Percentiles rank a stretch among this genome's conserved stretches.
Conservation (phyloP, 169 alveolate genomes). For the Eimeria brunetti region DNA sequence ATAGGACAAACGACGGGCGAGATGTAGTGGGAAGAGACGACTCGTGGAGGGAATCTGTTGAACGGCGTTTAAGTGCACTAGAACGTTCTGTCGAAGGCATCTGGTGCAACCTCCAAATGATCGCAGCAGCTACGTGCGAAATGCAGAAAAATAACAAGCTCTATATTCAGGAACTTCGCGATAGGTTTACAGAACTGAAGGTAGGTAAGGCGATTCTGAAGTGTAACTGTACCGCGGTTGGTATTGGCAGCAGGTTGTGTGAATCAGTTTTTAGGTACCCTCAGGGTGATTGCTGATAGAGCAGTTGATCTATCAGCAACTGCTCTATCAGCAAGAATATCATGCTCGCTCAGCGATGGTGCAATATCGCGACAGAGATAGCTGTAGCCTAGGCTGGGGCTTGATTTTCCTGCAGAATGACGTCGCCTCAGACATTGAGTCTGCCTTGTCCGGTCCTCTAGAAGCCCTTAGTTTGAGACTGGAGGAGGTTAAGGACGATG, state of each 20-base stretch:
- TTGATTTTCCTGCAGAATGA: constrained; percentile 14
- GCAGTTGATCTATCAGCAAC: too few species aligned
- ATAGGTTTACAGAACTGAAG: constrained; percentile 53
- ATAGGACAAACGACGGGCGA: background rate
- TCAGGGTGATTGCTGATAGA: background rate
- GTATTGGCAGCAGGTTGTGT: background rate
- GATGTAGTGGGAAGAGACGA: background rate
- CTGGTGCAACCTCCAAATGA: constrained; percentile 5
- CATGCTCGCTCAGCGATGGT: background rate
- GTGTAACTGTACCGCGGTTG: background rate
- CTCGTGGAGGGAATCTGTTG: constrained; percentile 44
- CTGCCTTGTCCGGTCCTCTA: constrained; percentile 58
- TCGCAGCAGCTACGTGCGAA: constrained; percentile 52
- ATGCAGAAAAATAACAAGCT: constrained; percentile 42
- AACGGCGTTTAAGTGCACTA: constrained; percentile 50
- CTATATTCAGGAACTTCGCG: constrained; percentile 63
- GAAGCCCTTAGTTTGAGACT: constrained; percentile 16
- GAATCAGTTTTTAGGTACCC: too few species aligned
- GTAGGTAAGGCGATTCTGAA: background rate
- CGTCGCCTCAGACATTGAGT: constrained; percentile 64
- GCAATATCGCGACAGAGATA: background rate
- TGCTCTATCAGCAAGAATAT: too few species aligned
- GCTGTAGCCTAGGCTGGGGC: background rate
- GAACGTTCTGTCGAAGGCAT: constrained; percentile 52
- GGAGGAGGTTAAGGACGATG: constrained; percentile 1